phyloP scores from a whole-genome alignment of 371 early-diverging fungal species.

The Apophysomyces variabilis region DNA sequence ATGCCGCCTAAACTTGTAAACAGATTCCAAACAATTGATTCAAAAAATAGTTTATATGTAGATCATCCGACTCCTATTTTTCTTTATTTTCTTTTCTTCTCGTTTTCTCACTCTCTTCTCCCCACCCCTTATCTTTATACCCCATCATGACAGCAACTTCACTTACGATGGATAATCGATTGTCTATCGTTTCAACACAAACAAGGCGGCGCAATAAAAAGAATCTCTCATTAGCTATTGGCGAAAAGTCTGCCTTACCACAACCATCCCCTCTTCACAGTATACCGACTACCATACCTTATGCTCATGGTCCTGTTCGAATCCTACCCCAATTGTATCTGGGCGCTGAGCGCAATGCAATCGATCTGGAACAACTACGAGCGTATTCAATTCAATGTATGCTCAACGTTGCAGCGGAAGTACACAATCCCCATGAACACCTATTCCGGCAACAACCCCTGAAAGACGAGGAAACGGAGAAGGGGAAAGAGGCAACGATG shows the following conservation, averaged over 20 bases:
- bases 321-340: conserved; percentile 76
- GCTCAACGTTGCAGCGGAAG: conserved; percentile 83
- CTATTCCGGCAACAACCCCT: conserved; percentile 28
- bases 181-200: conserved; percentile 11
- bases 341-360: conserved; percentile 71
- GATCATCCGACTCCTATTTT: conserved; percentile 10
- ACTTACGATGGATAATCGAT: conserved; percentile 1
- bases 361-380: conserved; percentile 44
- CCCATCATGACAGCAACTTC: conserved; percentile 3
- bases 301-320: conserved; percentile 51
- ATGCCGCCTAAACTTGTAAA: conserved; percentile 8
- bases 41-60: conserved; percentile 5
- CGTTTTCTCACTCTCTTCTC: conserved; percentile 13
- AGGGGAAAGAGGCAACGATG: conserved; percentile 12
- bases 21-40: conserved; percentile 6
- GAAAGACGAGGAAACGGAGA: conserved; percentile 19
- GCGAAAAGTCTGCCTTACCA: conserved; percentile 20
- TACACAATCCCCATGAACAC: conserved; percentile 49
- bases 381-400: conserved; percentile 60
- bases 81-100: conserved; percentile 15
- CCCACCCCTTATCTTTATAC: conserved; percentile 11
- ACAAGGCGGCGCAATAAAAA: conserved; percentile 36
- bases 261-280: conserved; percentile 19
- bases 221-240: conserved; percentile 40
- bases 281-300: conserved; percentile 26